phyloP scores from a whole-genome alignment of 2,329 filamentous ascomycete species.

The Aaosphaeria pasadenensis region DNA sequence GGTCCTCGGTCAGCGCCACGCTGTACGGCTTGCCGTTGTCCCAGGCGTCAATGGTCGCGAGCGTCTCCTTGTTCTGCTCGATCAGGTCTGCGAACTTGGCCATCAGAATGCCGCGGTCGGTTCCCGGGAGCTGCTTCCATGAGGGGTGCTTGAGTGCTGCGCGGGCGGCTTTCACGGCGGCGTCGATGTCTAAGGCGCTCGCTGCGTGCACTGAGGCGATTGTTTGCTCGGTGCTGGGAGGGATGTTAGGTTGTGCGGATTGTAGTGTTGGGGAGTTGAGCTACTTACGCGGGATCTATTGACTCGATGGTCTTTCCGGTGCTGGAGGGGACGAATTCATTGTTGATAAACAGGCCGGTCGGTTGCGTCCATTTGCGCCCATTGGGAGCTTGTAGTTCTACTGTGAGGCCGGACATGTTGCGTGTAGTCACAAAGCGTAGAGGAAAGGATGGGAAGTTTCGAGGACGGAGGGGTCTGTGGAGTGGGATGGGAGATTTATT shows the following conservation, averaged over 20 bases:
- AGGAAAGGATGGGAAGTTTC: neutral
- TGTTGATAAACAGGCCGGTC: slow-evolving; percentile 78
- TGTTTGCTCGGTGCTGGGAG: slow-evolving; percentile 51
- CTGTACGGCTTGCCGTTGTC: slow-evolving; percentile 69
- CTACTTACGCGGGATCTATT: slow-evolving; percentile 65
- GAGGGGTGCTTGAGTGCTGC: slow-evolving; percentile 63
- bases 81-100: slow-evolving; percentile 68
- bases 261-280: no score
- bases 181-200: slow-evolving; percentile 63
- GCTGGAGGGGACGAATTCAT: slow-evolving; percentile 70
- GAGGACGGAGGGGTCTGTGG: no score
- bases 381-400: slow-evolving; percentile 72
- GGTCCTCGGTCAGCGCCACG: slow-evolving; percentile 61
- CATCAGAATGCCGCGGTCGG: slow-evolving; percentile 67
- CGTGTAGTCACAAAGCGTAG: neutral
- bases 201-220: slow-evolving; percentile 72
- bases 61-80: slow-evolving; percentile 59
- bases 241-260: neutral
- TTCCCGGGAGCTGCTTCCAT: slow-evolving; percentile 67
- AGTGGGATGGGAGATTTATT: no score
- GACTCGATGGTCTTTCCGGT: slow-evolving; percentile 62
- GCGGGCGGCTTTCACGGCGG: slow-evolving; percentile 67
- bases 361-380: slow-evolving; percentile 70
- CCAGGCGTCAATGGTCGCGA: slow-evolving; percentile 71
- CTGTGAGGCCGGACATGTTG: slow-evolving; percentile 46